Conservation (phyloP, 345 rosid species). For the Pistacia integerrima region DNA sequence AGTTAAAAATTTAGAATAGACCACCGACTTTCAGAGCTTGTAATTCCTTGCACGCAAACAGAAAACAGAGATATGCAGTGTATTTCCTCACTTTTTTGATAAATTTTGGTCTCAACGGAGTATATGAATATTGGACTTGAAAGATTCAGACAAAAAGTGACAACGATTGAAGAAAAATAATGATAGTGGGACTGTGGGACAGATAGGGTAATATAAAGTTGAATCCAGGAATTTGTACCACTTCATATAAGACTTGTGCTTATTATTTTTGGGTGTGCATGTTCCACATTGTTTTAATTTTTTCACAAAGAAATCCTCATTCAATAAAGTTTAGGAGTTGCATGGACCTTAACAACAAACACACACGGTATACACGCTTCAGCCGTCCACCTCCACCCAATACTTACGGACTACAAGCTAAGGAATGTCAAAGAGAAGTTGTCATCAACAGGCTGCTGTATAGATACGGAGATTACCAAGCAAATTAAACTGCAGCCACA, state of each 20-base stretch:
- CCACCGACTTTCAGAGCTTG: not conserved
- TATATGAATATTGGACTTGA: not conserved
- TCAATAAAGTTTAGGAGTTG: no score
- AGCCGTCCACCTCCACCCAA: not conserved
- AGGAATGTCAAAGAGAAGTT: no score
- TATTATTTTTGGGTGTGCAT: not conserved
- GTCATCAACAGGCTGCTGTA: no score
- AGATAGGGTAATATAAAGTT: not conserved
- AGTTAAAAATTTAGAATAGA: not conserved
- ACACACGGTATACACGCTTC: not conserved
- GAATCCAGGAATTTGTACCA: not conserved
- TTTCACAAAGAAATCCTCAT: not conserved
- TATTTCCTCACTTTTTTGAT: not conserved
- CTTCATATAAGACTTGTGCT: not conserved
- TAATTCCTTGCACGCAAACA: not conserved
- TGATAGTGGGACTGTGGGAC: slow-evolving; percentile 6
- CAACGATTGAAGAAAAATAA: not conserved
- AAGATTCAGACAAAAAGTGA: slow-evolving; percentile 8
- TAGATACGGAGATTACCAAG: no score
- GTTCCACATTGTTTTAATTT: slow-evolving; percentile 19
- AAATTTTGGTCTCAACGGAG: not conserved
- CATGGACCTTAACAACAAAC: no score
- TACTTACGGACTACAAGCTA: no score
- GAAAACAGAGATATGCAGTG: not conserved
- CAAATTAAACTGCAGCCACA: no score